phyloP scores from a whole-genome alignment of 2,329 filamentous ascomycete genomes.

The Mariannaea elegans region DNA sequence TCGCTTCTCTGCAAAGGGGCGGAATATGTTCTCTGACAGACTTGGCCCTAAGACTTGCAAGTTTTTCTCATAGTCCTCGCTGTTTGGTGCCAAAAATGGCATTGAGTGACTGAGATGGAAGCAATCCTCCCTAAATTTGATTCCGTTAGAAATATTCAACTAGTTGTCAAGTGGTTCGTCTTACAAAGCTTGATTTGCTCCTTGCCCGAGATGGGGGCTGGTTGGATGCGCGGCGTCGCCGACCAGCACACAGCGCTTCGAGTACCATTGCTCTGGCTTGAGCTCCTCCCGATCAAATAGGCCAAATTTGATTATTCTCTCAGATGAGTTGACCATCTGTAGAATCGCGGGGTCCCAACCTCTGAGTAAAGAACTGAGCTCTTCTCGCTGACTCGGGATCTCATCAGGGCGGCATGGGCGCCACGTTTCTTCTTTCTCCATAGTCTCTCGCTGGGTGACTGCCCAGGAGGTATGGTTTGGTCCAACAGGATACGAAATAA shows the following conservation, averaged over 20 bases:
- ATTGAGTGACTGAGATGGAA: constrained; percentile 21
- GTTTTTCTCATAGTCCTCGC: constrained; percentile 4
- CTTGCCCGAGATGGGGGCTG: constrained; percentile 39
- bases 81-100: constrained; percentile 7
- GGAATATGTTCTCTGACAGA: constrained; percentile 17
- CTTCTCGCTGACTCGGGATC: constrained; percentile 22
- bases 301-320: constrained; percentile 39
- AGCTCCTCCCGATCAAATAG: constrained; percentile 39
- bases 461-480: constrained; percentile 35
- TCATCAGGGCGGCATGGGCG: constrained; percentile 30
- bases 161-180: not conserved
- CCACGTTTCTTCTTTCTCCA: constrained; percentile 37
- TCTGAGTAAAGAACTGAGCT: constrained; percentile 23
- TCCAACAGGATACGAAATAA: constrained; percentile 35
- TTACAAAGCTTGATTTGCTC: constrained; percentile 35
- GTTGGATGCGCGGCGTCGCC: constrained; percentile 40
- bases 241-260: constrained; percentile 32
- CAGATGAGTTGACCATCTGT: constrained; percentile 28
- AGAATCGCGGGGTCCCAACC: constrained; percentile 30
- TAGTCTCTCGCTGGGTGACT: constrained; percentile 32
- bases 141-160: too few species aligned
- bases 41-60: not conserved
- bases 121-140: constrained; percentile 20
- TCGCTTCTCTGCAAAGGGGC: constrained; percentile 28
- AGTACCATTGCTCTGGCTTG: constrained; percentile 32